phyloP scores from a whole-genome alignment of 768 basidiomycete species.

The Hericium rajendrae region DNA sequence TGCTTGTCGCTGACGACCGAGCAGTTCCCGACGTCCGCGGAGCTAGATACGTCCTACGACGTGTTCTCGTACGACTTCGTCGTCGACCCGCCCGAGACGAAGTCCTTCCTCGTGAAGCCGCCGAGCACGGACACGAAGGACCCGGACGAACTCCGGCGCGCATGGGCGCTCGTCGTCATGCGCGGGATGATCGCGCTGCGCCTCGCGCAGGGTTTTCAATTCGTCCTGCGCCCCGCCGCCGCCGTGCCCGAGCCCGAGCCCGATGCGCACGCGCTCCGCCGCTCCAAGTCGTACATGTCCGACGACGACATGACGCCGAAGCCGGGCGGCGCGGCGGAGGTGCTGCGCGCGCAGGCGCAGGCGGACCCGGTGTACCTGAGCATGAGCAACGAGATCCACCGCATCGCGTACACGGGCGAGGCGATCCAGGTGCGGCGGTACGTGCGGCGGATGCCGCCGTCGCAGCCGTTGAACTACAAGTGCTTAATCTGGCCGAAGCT shows the following conservation, averaged over 20 bases:
- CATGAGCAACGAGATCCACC: constrained; percentile 93
- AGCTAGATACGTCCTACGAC: constrained; percentile 70
- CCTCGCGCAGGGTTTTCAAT: constrained; percentile 91
- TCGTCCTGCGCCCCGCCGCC: constrained; percentile 50
- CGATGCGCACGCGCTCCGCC: constrained; percentile 26
- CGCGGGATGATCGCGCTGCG: constrained; percentile 89
- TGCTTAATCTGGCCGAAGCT: constrained; percentile 93
- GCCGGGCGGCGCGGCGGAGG: constrained; percentile 56
- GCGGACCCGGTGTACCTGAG: constrained; percentile 79
- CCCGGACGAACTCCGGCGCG: constrained; percentile 49
- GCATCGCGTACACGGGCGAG: constrained; percentile 86
- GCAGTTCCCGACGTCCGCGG: constrained; percentile 67
- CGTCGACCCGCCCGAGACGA: constrained; percentile 74
- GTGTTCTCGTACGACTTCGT: constrained; percentile 85
- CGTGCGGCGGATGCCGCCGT: constrained; percentile 60
- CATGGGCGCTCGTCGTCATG: constrained; percentile 78
- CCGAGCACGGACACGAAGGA: constrained; percentile 36
- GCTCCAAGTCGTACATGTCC: constrained; percentile 47
- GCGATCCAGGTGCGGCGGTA: constrained; percentile 82
- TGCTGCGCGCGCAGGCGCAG: constrained; percentile 45
- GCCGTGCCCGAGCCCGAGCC: constrained; percentile 2
- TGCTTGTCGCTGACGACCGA: constrained; percentile 89
- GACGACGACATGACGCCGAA: constrained; percentile 46
- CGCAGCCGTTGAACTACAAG: constrained; percentile 63
- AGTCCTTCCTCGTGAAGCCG: constrained; percentile 76